These are phyloP conservation scores for Phytophthora pistaciae DNA, from an alignment of 352 stramenopile genomes.

Conservation along the genomic window DNA sequence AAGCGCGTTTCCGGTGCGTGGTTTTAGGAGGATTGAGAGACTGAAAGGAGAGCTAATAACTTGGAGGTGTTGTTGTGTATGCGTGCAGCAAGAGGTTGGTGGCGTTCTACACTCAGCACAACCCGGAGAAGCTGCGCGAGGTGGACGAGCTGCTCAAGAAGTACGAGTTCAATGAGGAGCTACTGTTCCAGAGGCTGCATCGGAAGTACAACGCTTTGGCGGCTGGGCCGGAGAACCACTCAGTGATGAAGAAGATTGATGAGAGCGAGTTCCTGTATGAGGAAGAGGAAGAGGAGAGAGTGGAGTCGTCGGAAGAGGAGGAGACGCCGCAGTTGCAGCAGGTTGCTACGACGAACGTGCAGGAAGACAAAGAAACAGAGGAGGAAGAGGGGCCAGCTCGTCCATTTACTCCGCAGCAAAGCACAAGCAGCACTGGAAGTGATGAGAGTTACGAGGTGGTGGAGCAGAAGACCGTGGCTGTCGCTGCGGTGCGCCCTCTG, in stretches of 20 bases:
- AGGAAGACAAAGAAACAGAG: constrained; percentile 21
- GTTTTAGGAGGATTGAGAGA: too few species aligned
- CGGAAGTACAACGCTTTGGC: constrained; percentile 84
- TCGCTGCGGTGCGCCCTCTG: constrained; percentile 19
- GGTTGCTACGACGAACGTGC: background rate
- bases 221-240: constrained; percentile 29
- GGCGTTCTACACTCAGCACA: constrained; percentile 81
- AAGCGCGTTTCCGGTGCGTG: constrained; percentile 56
- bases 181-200: constrained; percentile 79
- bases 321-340: background rate
- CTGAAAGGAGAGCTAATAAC: too few species aligned
- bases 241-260: constrained; percentile 60
- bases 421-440: constrained; percentile 38
- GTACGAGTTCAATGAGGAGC: constrained; percentile 81
- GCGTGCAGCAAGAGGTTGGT: constrained; percentile 54
- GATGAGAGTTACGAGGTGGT: constrained; percentile 58
- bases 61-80: background rate
- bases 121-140: constrained; percentile 69
- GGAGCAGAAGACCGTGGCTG: constrained; percentile 23
- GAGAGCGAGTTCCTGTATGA: constrained; percentile 62
- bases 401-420: constrained; percentile 2
- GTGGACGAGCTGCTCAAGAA: constrained; percentile 74
- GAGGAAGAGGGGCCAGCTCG: constrained; percentile 3
- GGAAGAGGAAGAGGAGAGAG: constrained; percentile 48
- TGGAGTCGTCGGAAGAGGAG: constrained; percentile 39